Evolutionary conservation across 2,329 filamentous ascomycete genomes (phyloP), one percentile per base, ranked within the genome.

Genomic region (Colletotrichum spinosum): DNA sequence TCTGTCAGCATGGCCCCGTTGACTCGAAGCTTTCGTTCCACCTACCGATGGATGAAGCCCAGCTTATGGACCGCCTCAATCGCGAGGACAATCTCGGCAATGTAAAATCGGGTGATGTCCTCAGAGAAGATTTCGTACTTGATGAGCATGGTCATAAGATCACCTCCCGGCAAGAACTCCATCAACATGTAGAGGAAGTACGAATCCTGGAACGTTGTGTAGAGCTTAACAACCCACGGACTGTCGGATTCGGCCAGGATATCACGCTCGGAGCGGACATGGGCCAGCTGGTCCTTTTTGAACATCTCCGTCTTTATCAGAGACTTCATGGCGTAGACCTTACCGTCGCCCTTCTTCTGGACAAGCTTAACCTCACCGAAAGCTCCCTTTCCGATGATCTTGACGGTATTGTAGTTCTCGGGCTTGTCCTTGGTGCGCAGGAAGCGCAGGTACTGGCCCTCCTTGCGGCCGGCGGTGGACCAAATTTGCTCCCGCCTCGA

Each of bases 81-180:
- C n/a, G 96, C 96, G 75, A 98, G 86, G 33, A 97, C 93, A 72
- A 98, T 95, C 79, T 99, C 95, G 33, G 96, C 96, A 88, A 99
- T 99, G 80, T 99, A 99, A 80, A 99, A 99, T 15, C 96, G 90
- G 37, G 96, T 99, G 71, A 99, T 98, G 71, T 99, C 96, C 78
- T 98, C 95, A 0, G 94, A 97, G 79, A 99, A 99, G 77, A 99
- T 97, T 78, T 99, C 96, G 75, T 99, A 99, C 85, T 98, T 99
- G 83, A 99, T 99, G 71, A 99, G 85, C 96, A 99, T 99, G 4
- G 96, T 99, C 96, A 99, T 99, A 77, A 99, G 80, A 82, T 99
- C 96, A 78, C 96, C 96, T 78, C 96, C 96, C 8, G 96, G 96
- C 78, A 99, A 86, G 80, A 98, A 99, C 80, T 99, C 96, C 96